Conservation (phyloP, 2,329 filamentous ascomycete genomes). For the Apiospora kogelbergensis region DNA sequence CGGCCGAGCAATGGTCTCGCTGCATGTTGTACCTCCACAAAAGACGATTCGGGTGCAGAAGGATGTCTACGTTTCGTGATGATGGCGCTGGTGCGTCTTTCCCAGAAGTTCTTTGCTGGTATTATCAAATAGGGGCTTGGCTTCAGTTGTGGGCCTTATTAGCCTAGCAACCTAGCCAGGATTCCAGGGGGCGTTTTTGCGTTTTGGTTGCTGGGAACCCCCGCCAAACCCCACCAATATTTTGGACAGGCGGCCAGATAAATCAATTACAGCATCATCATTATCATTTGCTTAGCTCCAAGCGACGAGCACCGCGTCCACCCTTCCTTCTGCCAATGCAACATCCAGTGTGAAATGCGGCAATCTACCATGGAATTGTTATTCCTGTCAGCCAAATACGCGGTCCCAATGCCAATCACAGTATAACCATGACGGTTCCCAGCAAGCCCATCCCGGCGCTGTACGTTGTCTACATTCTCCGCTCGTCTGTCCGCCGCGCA, state of each 20-base stretch:
- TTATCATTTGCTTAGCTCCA: background rate
- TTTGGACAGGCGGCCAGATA: background rate
- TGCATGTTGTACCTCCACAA: too few species aligned
- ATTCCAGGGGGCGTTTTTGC: too few species aligned
- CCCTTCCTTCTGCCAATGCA: background rate
- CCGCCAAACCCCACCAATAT: background rate
- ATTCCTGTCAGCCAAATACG: background rate
- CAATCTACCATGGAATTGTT: background rate
- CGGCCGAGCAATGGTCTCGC: too few species aligned
- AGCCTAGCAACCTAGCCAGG: too few species aligned
- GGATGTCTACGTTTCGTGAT: too few species aligned
- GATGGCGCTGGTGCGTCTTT: too few species aligned
- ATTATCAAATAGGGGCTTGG: background rate
- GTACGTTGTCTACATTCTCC: constrained; percentile 90
- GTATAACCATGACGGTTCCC: constrained; percentile 38
- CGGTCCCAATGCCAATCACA: background rate
- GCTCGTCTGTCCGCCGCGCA: constrained; percentile 72
- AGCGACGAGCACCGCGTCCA: background rate
- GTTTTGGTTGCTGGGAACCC: background rate
- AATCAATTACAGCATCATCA: background rate
- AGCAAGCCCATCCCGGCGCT: constrained; percentile 74
- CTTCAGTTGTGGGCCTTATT: too few species aligned
- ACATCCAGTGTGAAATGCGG: background rate
- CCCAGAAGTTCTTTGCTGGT: background rate
- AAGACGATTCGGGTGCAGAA: too few species aligned